A percentile compares a stretch with the other conserved stretches of the same genome.
These are phyloP conservation scores for Ophiostoma pallidulum DNA, from an alignment of 2,329 filamentous ascomycete species.

Conservation along the genomic window DNA sequence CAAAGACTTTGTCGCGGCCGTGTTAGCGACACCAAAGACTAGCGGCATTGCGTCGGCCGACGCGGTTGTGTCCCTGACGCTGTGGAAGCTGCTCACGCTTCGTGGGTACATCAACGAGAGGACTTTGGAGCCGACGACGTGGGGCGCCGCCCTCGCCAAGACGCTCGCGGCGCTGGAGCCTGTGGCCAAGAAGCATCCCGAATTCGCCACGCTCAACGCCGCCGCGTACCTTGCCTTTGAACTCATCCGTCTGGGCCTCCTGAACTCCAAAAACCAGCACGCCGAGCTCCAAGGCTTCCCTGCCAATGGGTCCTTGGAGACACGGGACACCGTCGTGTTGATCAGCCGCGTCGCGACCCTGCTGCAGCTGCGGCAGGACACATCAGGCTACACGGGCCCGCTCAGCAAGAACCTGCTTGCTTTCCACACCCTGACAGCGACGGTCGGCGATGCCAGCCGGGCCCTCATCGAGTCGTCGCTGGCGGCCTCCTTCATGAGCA, in stretches of 20 bases:
- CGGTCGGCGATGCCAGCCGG: slow-evolving; percentile 68
- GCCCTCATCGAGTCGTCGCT: slow-evolving; percentile 78
- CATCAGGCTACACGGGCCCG: slow-evolving; percentile 87
- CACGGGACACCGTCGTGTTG: slow-evolving; percentile 68
- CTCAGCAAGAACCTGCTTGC: slow-evolving; percentile 81
- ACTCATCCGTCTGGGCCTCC: slow-evolving; percentile 65
- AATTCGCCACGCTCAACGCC: slow-evolving; percentile 54
- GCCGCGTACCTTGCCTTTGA: slow-evolving; percentile 77
- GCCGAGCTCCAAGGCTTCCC: slow-evolving; percentile 46
- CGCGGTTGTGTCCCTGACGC: slow-evolving; percentile 59
- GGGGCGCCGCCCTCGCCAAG: slow-evolving; percentile 70
- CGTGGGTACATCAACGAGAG: slow-evolving; percentile 69
- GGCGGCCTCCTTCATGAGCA: slow-evolving; percentile 70
- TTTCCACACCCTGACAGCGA: slow-evolving; percentile 74
- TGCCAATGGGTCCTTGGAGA: slow-evolving; percentile 53
- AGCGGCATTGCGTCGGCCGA: slow-evolving; percentile 51
- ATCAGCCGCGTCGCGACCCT: slow-evolving; percentile 81
- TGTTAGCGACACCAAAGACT: slow-evolving; percentile 49
- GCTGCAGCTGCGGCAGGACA: slow-evolving; percentile 69
- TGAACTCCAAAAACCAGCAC: slow-evolving; percentile 58
- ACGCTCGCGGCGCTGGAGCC: slow-evolving; percentile 56
- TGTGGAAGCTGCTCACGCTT: slow-evolving; percentile 85
- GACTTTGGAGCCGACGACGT: slow-evolving; percentile 68
- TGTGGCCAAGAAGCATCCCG: slow-evolving; percentile 35
- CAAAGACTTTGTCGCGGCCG: slow-evolving; percentile 58